Evolutionary conservation across 2,329 filamentous ascomycete species (phyloP).

Genomic region (Biscogniauxia sp.): DNA sequence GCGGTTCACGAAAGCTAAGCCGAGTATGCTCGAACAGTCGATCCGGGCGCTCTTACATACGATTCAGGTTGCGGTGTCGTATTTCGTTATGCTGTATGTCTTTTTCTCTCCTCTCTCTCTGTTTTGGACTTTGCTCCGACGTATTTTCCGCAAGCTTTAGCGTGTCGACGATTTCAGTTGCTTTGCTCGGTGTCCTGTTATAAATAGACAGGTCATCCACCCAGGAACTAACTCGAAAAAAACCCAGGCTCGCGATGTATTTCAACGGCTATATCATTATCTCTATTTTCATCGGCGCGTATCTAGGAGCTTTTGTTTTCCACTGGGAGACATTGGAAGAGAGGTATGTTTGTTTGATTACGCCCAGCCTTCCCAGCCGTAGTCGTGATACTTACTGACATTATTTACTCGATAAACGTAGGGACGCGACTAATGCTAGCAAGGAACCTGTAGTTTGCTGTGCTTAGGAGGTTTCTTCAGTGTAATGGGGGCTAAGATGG

Average conservation of each 20-base stretch:
- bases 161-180: too few species aligned
- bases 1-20: conserved; percentile 41
- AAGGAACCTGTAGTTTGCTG: background rate
- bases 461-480: background rate
- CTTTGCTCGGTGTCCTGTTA: too few species aligned
- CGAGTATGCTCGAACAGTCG: conserved; percentile 65
- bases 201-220: too few species aligned
- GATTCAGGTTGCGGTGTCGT: conserved; percentile 70
- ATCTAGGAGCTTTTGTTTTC: conserved; percentile 70
- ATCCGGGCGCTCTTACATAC: conserved; percentile 67
- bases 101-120: conserved; percentile 23
- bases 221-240: too few species aligned
- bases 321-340: conserved; percentile 60
- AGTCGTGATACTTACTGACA: background rate
- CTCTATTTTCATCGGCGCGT: conserved; percentile 75
- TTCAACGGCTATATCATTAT: conserved; percentile 75
- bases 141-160: too few species aligned
- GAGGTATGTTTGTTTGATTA: conserved; percentile 10
- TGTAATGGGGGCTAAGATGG: background rate
- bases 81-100: conserved; percentile 68
- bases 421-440: background rate
- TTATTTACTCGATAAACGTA: too few species aligned
- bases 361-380: too few species aligned
- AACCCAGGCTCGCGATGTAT: conserved; percentile 50
- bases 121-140: too few species aligned